Conservation (phyloP, 345 rosid genomes). For the Gossypium sturtianum region DNA sequence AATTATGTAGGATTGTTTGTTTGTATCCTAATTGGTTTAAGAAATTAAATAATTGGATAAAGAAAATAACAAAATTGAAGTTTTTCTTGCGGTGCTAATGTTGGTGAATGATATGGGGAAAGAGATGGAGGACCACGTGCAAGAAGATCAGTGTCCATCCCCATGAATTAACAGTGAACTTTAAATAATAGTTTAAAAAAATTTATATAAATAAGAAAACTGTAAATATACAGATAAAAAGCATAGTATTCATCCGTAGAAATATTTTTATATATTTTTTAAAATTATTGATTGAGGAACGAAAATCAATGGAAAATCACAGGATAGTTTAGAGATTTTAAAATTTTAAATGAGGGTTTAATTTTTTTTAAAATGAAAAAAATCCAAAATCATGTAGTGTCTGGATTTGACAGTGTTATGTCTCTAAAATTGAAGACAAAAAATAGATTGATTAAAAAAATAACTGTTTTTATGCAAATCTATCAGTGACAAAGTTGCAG, state of each 20-base stretch:
- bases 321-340: neutral
- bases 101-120: slow-evolving; percentile 29
- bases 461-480: slow-evolving; percentile 7
- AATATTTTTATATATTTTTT: neutral
- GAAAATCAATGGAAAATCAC: slow-evolving; percentile 16
- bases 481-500: neutral
- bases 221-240: neutral
- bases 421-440: slow-evolving; percentile 28
- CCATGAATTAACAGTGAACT: slow-evolving; percentile 25
- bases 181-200: neutral
- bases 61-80: slow-evolving; percentile 11
- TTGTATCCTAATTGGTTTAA: slow-evolving; percentile 8
- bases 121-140: slow-evolving; percentile 52
- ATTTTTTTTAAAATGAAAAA: slow-evolving; percentile 7
- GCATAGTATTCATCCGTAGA: neutral
- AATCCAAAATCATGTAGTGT: slow-evolving; percentile 22
- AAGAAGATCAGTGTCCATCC: slow-evolving; percentile 46
- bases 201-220: neutral
- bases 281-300: slow-evolving; percentile 16
- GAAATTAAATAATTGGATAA: neutral
- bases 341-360: neutral
- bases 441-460: neutral
- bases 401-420: slow-evolving; percentile 33
- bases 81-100: slow-evolving; percentile 38
- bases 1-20: slow-evolving; percentile 15